Base-by-base conservation (phyloP, 148 eudicot species). In the Rhododendron ovatum region DNA sequence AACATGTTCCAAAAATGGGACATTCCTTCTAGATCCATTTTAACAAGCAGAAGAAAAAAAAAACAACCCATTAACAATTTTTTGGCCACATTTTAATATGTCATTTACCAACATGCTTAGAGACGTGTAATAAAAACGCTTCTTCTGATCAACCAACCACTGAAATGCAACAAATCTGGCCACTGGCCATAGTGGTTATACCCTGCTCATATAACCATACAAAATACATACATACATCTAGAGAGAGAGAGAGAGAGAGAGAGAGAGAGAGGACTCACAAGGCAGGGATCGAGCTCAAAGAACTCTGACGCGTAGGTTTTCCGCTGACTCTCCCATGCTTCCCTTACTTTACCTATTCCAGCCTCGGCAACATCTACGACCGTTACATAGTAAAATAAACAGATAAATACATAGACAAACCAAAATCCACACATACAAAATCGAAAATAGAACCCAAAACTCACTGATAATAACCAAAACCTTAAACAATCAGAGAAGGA, bases 241-340 rank as follows among this genome's bases (percentile, higher is more conserved):
- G 37, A 80, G 30, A 17, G 51, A 71, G 83, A 45, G 30, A 30
- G 30, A 30, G 30, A 30, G 30, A 30, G 30, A 85, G 37, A 80
- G 30, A 17, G 51, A 71, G 47, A 53, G 37, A 73, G 17, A 39
- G 59, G 28, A 57, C 88, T 90, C 83, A 97, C 99, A 91, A 85
- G 87, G 90, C 94, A 95, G 82, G 98, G 98, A 86, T 97, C 96
- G 84, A 93, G 92, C 85, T 92, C 93, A 86, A 90, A 88, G 89
- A 97, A 94, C 84, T 95, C 92, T 9, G 91, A 94, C 81, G 95
- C 88, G 93, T 93, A 95, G 26, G 91, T 71, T 90, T 97, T 97
- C 47, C 95, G 93, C 86, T 73, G 92, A 87, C 95, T 94, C 89
- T 97, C 99, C 98, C 98, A 97, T 22, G 93, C 98, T 88, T 93